These are phyloP conservation scores for Lentinula lateritia DNA, from an alignment of 768 basidiomycete species.

Conservation along the genomic window DNA sequence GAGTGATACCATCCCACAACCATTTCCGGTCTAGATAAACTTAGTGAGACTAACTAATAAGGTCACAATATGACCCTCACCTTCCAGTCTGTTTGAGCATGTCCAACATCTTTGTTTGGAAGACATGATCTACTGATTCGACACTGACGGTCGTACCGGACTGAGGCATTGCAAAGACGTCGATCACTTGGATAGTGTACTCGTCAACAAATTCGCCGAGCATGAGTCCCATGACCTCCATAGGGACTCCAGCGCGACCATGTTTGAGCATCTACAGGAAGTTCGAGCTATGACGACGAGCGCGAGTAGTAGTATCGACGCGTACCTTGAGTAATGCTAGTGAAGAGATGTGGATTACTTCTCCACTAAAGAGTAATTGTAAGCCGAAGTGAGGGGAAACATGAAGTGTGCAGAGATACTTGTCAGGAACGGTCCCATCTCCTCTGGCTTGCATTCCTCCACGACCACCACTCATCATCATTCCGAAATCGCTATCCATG, in stretches of 20 bases:
- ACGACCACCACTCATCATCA: conserved; percentile 38
- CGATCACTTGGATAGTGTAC: conserved; percentile 89
- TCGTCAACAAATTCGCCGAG: conserved; percentile 98
- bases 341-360: conserved; percentile 96
- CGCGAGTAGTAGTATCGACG: not conserved
- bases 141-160: conserved; percentile 96
- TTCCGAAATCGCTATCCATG: conserved; percentile 48
- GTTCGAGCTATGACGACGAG: not conserved
- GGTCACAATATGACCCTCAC: conserved; percentile 36
- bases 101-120: conserved; percentile 96
- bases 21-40: conserved; percentile 74
- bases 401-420: conserved; percentile 37
- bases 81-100: conserved; percentile 99
- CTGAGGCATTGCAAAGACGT: conserved; percentile 99
- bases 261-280: conserved; percentile 91
- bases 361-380: conserved; percentile 50
- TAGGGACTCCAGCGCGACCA: conserved; percentile 95
- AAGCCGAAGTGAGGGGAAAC: not conserved
- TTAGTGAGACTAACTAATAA: conserved; percentile 8
- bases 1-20: conserved; percentile 99
- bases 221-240: conserved; percentile 99
- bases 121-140: conserved; percentile 97
- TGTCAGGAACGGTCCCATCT: conserved; percentile 66
- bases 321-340: conserved; percentile 91
- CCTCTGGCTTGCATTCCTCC: conserved; percentile 34